Conservation (phyloP, 805 yeast genomes). For the Ogataea allantospora region DNA sequence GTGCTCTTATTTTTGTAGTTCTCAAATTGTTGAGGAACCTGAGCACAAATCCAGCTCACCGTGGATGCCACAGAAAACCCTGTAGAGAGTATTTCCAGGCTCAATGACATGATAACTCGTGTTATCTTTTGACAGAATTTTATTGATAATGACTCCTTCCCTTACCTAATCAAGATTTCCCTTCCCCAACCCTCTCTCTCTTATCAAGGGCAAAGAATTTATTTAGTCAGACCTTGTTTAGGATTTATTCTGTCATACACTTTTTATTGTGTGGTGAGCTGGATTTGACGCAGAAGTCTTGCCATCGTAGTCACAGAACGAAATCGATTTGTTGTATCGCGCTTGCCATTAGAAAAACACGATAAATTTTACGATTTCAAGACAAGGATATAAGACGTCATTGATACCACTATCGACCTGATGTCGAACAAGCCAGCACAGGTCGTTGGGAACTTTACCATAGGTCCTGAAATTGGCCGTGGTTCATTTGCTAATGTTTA, state of each 20-base stretch:
- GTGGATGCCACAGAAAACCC: slow-evolving; percentile 31
- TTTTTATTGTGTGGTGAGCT: slow-evolving; percentile 1
- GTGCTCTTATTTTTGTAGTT: slow-evolving; percentile 33
- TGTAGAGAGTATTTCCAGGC: slow-evolving; percentile 17
- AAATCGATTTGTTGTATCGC: neutral
- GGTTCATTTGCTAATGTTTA: slow-evolving; percentile 96
- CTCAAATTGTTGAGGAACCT: slow-evolving; percentile 36
- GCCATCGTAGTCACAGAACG: neutral
- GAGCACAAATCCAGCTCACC: slow-evolving; percentile 36
- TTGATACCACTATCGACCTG: slow-evolving; percentile 4
- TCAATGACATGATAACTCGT: neutral
- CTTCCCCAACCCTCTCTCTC: slow-evolving; percentile 5
- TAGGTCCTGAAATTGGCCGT: slow-evolving; percentile 87
- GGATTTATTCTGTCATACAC: slow-evolving; percentile 6
- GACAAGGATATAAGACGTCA: slow-evolving; percentile 1
- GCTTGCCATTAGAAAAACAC: slow-evolving; percentile 1
- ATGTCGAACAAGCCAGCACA: slow-evolving; percentile 14
- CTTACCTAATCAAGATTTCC: neutral
- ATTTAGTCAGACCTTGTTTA: slow-evolving; percentile 13
- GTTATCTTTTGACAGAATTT: neutral
- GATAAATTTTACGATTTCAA: slow-evolving; percentile 1
- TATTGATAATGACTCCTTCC: neutral
- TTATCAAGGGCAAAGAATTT: slow-evolving; percentile 15
- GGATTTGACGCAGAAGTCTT: slow-evolving; percentile 5
- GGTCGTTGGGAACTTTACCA: slow-evolving; percentile 47